These are phyloP conservation scores for Dipteronia sinensis DNA, from an alignment of 345 rosid species.

Conservation along the genomic window DNA sequence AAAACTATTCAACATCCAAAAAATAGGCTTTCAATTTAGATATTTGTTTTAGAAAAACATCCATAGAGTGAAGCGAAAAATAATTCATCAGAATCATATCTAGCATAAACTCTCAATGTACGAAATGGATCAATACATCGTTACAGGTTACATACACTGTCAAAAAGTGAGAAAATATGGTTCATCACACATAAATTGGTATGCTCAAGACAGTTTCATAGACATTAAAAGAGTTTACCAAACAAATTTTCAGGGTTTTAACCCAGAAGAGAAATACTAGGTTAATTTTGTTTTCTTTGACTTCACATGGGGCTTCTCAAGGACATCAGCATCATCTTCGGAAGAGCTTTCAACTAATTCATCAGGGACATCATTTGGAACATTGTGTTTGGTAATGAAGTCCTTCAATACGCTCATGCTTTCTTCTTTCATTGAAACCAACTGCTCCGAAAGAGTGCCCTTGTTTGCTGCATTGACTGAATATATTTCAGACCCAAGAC, in stretches of 20 bases:
- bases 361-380: constrained; percentile 74
- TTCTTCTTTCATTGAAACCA: constrained; percentile 73
- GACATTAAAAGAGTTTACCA: not conserved
- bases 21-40: too few species aligned
- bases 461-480: constrained; percentile 39
- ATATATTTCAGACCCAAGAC: constrained; percentile 70
- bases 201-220: constrained; percentile 1
- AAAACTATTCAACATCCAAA: not conserved
- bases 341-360: constrained; percentile 56
- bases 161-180: not conserved
- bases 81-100: not conserved
- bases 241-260: not conserved
- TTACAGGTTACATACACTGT: not conserved
- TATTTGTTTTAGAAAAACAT: not conserved
- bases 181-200: not conserved
- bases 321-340: constrained; percentile 44
- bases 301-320: constrained; percentile 42
- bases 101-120: not conserved
- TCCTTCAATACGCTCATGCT: constrained; percentile 78
- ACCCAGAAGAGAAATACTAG: constrained; percentile 22
- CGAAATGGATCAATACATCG: not conserved
- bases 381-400: constrained; percentile 82
- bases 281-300: constrained; percentile 71
- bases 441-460: constrained; percentile 59
- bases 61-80: not conserved